These are phyloP conservation scores for Acmispon strigosus DNA, from an alignment of 306 rosid genomes.

Conservation along the genomic window DNA sequence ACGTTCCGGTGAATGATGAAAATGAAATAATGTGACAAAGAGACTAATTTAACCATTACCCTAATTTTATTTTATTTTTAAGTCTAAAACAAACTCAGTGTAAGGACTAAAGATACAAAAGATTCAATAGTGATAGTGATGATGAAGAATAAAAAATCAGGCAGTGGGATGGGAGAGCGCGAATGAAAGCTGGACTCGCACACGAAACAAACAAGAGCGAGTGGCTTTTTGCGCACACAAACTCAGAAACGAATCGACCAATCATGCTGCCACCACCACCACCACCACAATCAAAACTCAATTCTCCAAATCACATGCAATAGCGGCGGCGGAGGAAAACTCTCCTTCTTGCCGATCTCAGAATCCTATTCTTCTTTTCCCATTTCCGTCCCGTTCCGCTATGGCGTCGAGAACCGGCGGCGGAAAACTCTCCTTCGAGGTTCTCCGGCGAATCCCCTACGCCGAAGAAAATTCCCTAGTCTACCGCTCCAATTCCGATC, in stretches of 20 bases:
- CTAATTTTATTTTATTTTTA: too few species aligned
- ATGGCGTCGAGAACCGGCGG: conserved; percentile 65
- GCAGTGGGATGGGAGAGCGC: conserved; percentile 22
- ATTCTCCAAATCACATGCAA: neutral
- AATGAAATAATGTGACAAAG: too few species aligned
- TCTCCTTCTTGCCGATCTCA: neutral
- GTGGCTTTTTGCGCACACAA: neutral
- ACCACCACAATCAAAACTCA: neutral
- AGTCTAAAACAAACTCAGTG: too few species aligned
- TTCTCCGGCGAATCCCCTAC: conserved; percentile 39
- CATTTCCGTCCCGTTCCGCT: neutral
- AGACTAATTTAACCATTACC: too few species aligned
- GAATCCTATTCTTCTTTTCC: neutral
- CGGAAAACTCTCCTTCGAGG: conserved; percentile 61
- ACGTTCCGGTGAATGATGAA: too few species aligned
- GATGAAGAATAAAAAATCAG: neutral
- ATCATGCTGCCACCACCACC: neutral
- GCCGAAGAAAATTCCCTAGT: conserved; percentile 26
- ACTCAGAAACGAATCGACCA: neutral
- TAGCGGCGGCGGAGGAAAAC: too few species aligned
- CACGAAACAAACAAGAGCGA: neutral
- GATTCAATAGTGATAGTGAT: neutral
- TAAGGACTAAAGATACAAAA: too few species aligned
- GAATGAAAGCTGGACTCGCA: conserved; percentile 18
- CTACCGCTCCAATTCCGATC: conserved; percentile 30